A percentile compares a stretch with the other conserved stretches of the same genome.
Evolutionary conservation across 768 basidiomycete genomes (phyloP).

Genomic region (Lentinula boryana): DNA sequence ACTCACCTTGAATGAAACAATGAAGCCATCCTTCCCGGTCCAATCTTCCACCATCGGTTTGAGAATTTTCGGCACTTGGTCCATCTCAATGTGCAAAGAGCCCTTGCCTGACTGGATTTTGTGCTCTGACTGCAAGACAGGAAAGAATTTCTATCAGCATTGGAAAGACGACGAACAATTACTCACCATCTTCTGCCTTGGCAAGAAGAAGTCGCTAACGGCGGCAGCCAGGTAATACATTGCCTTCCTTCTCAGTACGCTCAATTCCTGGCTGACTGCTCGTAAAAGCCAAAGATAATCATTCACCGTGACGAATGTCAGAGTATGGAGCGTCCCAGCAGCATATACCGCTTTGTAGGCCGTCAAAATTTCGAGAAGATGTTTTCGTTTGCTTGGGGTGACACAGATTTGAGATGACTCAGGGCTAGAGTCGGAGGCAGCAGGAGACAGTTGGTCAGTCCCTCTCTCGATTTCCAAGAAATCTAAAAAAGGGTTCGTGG

Average conservation of each 20-base stretch:
- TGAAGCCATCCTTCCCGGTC: constrained; percentile 74
- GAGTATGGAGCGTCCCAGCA: constrained; percentile 69
- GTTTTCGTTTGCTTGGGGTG: constrained; percentile 52
- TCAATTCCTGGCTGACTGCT: constrained; percentile 75
- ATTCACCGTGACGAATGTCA: constrained; percentile 91
- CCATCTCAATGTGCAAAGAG: constrained; percentile 93
- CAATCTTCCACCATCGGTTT: constrained; percentile 93
- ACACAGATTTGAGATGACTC: constrained; percentile 53
- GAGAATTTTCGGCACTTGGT: constrained; percentile 95
- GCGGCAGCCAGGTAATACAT: constrained; percentile 98
- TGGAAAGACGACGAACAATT: background rate
- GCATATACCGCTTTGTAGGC: constrained; percentile 78
- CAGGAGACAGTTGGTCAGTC: background rate
- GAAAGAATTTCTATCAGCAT: background rate
- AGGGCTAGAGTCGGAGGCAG: background rate
- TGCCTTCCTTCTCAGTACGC: constrained; percentile 57
- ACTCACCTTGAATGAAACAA: constrained; percentile 95
- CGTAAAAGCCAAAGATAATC: constrained; percentile 93
- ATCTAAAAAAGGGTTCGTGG: constrained; percentile 96
- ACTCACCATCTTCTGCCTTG: constrained; percentile 81
- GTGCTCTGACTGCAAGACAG: constrained; percentile 71
- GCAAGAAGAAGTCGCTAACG: constrained; percentile 97
- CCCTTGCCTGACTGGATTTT: constrained; percentile 98
- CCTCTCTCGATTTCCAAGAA: constrained; percentile 67
- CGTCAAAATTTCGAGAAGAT: constrained; percentile 67